Evolutionary conservation across 208 protist genomes (phyloP), one percentile per base, ranked within the genome.

Genomic region (Zelonia costaricensis): DNA sequence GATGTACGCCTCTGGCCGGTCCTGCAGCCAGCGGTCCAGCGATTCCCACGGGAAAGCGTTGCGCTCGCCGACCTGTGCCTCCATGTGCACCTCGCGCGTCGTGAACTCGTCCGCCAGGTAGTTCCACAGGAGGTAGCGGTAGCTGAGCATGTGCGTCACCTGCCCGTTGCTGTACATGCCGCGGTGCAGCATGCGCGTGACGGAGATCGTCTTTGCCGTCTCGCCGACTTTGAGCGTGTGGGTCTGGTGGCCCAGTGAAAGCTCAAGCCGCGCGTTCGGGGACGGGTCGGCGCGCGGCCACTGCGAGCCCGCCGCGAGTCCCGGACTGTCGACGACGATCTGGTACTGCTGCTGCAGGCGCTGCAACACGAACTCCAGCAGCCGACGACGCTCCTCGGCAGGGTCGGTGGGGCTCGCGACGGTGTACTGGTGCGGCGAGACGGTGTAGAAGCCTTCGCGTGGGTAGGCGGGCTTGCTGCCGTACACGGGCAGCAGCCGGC

Each of bases 281-380:
- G 77, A 79, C 30, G 78, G 82, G 25, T 83, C 73, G 1, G 74
- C 74, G 40, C 79, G 80, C 43, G 61, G 61, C 70, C 57, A 65
- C 58, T 66, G 61, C 48, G 62, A 52, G 13, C 62, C 70, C 1
- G 58, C 46, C 10, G 61, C 20, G n/a, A 71, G 65, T 33, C 69
- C 68, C 22, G 71, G 42, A 25, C 72, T 68, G 43, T 86, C 72
- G n/a, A 86, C 69, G 13, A 95, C 84, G 62, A 95, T 87, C 58
- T 95, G 89, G 66, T 91, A 93, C 60, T 92, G 81, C 60, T 95
- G 81, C 51, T 88, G 79, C 13, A 95, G 69, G 2, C 89, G 86
- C 68, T 95, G 89, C 23, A 92, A 76, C 2, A 95, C 72, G 47
- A 88, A 93, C 74, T 95, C 86, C 8, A 91, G 51, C 40, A 87